These are phyloP conservation scores for Aureobasidium uvarum DNA, from an alignment of 2,329 filamentous ascomycete genomes.

Conservation along the genomic window DNA sequence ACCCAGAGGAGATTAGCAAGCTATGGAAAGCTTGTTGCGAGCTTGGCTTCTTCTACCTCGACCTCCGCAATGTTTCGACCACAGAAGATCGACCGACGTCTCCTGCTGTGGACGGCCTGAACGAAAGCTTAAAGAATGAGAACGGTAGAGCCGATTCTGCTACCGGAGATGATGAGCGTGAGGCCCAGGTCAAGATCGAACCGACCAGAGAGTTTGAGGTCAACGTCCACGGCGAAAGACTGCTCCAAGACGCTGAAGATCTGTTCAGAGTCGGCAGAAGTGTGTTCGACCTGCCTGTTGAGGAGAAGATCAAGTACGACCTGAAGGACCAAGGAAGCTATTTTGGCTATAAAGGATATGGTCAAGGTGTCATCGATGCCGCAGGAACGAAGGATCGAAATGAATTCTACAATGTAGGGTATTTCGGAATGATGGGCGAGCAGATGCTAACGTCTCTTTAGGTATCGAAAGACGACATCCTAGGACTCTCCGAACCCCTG, in stretches of 20 bases:
- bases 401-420: slow-evolving; percentile 55
- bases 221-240: slow-evolving; percentile 39
- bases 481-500: slow-evolving; percentile 43
- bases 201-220: background rate
- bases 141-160: background rate
- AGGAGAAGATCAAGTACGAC: slow-evolving; percentile 57
- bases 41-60: slow-evolving; percentile 59
- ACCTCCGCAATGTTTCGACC: slow-evolving; percentile 40
- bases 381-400: slow-evolving; percentile 52
- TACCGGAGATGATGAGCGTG: background rate
- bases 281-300: slow-evolving; percentile 50
- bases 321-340: slow-evolving; percentile 52
- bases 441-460: slow-evolving; percentile 18
- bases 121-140: slow-evolving; percentile 10
- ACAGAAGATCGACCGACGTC: background rate
- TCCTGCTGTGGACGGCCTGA: slow-evolving; percentile 12
- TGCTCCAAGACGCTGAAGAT: slow-evolving; percentile 47
- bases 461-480: slow-evolving; percentile 55
- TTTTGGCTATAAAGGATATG: slow-evolving; percentile 51
- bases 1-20: slow-evolving; percentile 39
- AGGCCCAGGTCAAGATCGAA: background rate
- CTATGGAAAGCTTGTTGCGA: slow-evolving; percentile 45
- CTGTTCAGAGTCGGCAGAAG: slow-evolving; percentile 49
- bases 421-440: background rate
- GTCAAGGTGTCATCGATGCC: slow-evolving; percentile 48